Evolutionary conservation across 2,329 filamentous ascomycete species (phyloP).

Genomic region (Colletotrichum sp.): DNA sequence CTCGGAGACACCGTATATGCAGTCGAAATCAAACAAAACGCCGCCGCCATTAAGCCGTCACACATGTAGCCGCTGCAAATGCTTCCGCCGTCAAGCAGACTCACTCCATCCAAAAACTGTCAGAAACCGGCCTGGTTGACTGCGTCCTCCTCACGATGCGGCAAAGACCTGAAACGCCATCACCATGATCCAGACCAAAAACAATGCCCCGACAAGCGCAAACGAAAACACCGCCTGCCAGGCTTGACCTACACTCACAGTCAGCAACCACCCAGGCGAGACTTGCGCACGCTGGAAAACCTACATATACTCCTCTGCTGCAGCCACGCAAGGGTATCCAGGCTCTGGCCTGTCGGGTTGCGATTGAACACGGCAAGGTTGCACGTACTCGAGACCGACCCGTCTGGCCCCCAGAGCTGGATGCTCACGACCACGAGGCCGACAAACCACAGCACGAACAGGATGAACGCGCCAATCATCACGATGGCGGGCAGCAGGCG

Average conservation of each 20-base stretch:
- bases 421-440: slow-evolving; percentile 66
- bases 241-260: slow-evolving; percentile 51
- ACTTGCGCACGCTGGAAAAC: slow-evolving; percentile 28
- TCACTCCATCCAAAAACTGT: background rate
- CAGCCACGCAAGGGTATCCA: slow-evolving; percentile 66
- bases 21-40: background rate
- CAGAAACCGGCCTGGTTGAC: background rate
- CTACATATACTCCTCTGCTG: slow-evolving; percentile 68
- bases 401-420: slow-evolving; percentile 66
- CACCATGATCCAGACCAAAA: slow-evolving; percentile 71
- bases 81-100: background rate
- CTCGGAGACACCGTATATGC: background rate
- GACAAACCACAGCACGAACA: slow-evolving; percentile 72
- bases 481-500: slow-evolving; percentile 66
- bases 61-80: background rate
- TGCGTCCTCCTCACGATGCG: background rate
- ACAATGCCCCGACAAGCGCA: slow-evolving; percentile 62
- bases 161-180: slow-evolving; percentile 71
- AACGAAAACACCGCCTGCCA: slow-evolving; percentile 72
- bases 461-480: slow-evolving; percentile 67
- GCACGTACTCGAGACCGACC: slow-evolving; percentile 65
- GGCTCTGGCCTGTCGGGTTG: slow-evolving; percentile 53
- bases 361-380: slow-evolving; percentile 60
- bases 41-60: background rate
- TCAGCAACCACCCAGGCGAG: background rate